These are phyloP conservation scores for Sequoia sempervirens DNA, from an alignment of 75 land plant genomes.

Conservation along the genomic window DNA sequence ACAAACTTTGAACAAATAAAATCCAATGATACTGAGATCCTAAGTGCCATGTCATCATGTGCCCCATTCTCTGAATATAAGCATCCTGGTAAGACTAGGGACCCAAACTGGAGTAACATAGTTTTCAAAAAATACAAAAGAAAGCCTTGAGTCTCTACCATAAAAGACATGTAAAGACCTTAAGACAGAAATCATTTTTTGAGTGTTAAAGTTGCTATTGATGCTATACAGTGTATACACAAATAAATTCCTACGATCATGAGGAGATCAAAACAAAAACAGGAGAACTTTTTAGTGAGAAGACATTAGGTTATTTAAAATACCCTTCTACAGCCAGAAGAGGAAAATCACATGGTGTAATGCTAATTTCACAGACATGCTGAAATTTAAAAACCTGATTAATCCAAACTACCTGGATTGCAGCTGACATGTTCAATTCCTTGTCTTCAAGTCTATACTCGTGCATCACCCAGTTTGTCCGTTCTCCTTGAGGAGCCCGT, in stretches of 20 bases:
- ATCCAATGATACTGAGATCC: background rate
- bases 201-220: background rate
- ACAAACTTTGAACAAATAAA: background rate
- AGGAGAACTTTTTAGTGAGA: background rate
- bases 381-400: background rate
- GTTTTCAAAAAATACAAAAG: background rate
- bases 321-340: background rate
- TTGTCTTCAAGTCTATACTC: constrained; percentile 3
- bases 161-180: background rate
- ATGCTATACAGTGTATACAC: background rate
- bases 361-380: background rate
- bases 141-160: background rate
- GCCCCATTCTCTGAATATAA: too few species aligned
- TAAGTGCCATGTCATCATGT: background rate
- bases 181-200: background rate
- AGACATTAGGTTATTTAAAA: background rate
- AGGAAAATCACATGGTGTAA: background rate
- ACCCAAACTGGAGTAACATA: background rate
- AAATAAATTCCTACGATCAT: background rate
- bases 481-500: background rate
- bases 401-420: constrained; percentile 1
- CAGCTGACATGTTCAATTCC: background rate
- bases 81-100: background rate
- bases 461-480: constrained; percentile 10
- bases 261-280: background rate